Conservation (phyloP, 2,329 filamentous ascomycete genomes). For the Nannizziopsis barbatae region DNA sequence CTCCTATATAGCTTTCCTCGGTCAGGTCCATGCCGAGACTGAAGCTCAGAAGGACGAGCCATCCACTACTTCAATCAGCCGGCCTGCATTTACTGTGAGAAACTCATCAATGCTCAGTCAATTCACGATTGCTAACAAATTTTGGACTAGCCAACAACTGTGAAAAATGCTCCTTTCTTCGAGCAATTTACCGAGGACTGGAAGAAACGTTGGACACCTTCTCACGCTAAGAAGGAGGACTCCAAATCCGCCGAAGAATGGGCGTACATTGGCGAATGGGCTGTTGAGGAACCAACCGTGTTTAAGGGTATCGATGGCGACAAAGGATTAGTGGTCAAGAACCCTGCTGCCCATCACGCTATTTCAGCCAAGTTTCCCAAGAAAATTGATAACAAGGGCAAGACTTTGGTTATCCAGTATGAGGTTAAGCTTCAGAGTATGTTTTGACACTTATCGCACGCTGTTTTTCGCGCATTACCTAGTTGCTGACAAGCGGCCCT, state of each 20-base stretch:
- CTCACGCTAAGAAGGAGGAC: conserved; percentile 92
- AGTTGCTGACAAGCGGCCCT: conserved; percentile 6
- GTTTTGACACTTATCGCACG: conserved; percentile 30
- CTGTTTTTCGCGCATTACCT: neutral
- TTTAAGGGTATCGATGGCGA: conserved; percentile 89
- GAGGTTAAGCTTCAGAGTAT: conserved; percentile 97
- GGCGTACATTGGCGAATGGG: conserved; percentile 95
- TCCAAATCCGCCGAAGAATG: conserved; percentile 74
- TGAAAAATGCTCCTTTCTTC: conserved; percentile 80
- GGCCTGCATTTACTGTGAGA: conserved; percentile 82
- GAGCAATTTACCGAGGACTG: conserved; percentile 98
- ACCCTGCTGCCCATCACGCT: conserved; percentile 93
- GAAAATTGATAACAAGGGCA: conserved; percentile 93
- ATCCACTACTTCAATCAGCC: conserved; percentile 46
- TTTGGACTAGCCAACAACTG: conserved; percentile 58
- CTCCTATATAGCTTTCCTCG: conserved; percentile 57
- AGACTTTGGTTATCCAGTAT: conserved; percentile 95
- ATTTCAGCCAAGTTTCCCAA: conserved; percentile 98
- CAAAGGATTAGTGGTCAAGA: conserved; percentile 96
- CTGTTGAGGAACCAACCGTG: conserved; percentile 84
- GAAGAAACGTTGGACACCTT: conserved; percentile 87
- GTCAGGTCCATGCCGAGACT: conserved; percentile 56
- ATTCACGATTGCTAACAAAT: conserved; percentile 14
- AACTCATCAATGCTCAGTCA: conserved; percentile 7
- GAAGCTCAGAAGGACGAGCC: conserved; percentile 52